A percentile compares a stretch with the other conserved stretches of the same genome.
These are phyloP conservation scores for Pseudogymnoascus sp. DNA, from an alignment of 2,329 filamentous ascomycete genomes.

Conservation along the genomic window DNA sequence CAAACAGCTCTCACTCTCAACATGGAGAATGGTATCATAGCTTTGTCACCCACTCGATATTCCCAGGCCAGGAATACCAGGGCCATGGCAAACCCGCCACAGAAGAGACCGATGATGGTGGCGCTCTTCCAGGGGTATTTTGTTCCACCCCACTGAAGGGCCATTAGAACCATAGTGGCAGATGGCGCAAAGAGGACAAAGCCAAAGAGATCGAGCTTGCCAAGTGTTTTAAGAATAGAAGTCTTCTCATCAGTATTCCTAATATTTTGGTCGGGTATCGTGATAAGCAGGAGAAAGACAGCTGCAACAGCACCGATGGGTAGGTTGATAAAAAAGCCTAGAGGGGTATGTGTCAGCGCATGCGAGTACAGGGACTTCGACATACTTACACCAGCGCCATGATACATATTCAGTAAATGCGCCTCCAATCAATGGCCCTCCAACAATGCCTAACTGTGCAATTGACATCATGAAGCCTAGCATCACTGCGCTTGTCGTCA, in stretches of 20 bases:
- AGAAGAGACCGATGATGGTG: conserved; percentile 24
- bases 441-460: conserved; percentile 9
- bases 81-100: conserved; percentile 17
- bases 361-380: background rate
- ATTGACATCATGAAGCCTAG: conserved; percentile 9
- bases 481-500: background rate
- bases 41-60: conserved; percentile 21
- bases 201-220: conserved; percentile 27
- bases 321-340: conserved; percentile 35
- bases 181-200: conserved; percentile 28
- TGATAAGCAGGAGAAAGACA: conserved; percentile 30
- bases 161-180: conserved; percentile 28
- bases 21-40: conserved; percentile 23
- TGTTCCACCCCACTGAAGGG: conserved; percentile 29
- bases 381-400: conserved; percentile 16
- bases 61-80: conserved; percentile 23
- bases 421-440: conserved; percentile 13
- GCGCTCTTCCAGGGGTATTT: conserved; percentile 27
- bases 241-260: background rate
- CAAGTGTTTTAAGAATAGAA: conserved; percentile 9
- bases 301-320: conserved; percentile 31
- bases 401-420: conserved; percentile 12
- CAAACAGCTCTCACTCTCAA: conserved; percentile 18
- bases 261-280: conserved; percentile 22
- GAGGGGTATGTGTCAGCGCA: background rate